These are phyloP conservation scores for Chloromonas sp. DNA, from an alignment of 163 green algal genomes.

Conservation along the genomic window DNA sequence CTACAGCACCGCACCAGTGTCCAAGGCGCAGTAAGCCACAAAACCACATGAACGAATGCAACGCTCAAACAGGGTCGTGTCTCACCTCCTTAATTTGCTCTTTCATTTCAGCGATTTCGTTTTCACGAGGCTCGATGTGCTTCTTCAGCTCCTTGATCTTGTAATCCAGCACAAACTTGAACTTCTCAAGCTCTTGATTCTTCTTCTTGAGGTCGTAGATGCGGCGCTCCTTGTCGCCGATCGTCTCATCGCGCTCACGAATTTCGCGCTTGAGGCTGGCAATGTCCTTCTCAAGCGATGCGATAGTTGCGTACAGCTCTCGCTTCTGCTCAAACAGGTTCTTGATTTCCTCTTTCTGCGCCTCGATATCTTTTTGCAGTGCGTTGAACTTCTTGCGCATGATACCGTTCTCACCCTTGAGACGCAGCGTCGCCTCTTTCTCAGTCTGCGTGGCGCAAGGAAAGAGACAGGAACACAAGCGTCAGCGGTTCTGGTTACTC, in stretches of 20 bases:
- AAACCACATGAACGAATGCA: no score
- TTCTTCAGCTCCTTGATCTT: conserved; percentile 92
- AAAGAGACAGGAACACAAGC: background rate
- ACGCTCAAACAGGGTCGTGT: no score
- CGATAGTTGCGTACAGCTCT: conserved; percentile 68
- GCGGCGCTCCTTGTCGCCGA: conserved; percentile 88
- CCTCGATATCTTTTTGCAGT: conserved; percentile 82
- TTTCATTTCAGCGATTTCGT: conserved; percentile 75
- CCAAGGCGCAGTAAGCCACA: no score
- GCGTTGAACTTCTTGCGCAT: conserved; percentile 89
- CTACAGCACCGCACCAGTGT: no score
- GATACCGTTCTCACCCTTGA: conserved; percentile 83
- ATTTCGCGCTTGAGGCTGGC: conserved; percentile 77
- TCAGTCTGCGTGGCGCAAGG: background rate
- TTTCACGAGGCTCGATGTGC: conserved; percentile 80
- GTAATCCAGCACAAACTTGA: conserved; percentile 95
- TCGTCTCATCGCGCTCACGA: conserved; percentile 78
- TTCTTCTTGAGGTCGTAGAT: conserved; percentile 95
- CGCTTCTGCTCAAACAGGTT: conserved; percentile 56
- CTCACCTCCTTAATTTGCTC: conserved; percentile 40
- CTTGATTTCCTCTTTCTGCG: conserved; percentile 72
- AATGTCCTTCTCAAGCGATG: conserved; percentile 78
- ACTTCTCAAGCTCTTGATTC: conserved; percentile 89
- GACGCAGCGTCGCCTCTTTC: background rate
- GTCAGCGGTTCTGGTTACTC: no score